Evolutionary conservation across 1,284 basidiomycete species (phyloP), one percentile per base, ranked within the genome.

Genomic region (Mycena sp.): DNA sequence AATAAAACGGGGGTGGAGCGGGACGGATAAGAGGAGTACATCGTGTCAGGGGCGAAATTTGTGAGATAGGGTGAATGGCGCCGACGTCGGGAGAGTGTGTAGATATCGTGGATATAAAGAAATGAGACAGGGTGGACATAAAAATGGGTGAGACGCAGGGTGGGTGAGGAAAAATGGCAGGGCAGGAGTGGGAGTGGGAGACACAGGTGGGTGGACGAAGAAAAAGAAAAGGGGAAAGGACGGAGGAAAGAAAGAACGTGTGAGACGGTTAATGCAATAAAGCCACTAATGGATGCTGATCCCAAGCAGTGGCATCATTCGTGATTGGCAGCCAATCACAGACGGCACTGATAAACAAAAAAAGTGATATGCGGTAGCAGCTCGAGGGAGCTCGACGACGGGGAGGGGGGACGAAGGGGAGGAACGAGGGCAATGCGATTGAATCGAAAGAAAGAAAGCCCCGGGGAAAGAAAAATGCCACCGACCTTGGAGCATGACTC

Each of bases 401-500:
- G 17, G 29, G 35, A 14, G 32, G 56, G 41, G 23, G 14, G n/a
- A 14, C 19, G 17, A 23, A 28, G 44, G n/a, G n/a, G n/a, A n/a
- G n/a, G n/a, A n/a, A n/a, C n/a, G n/a, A n/a, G n/a, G n/a, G n/a
- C n/a, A n/a, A n/a, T n/a, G n/a, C n/a, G n/a, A n/a, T n/a, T n/a
- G n/a, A n/a, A n/a, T n/a, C n/a, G n/a, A n/a, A n/a, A n/a, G 44
- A 14, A 26, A 26, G 44, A 35, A 35, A 14, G 32, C 9, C 7
- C 32, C 9, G 7, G 32, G 32, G 32, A 41, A 37, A 41, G 37
- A 25, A 37, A n/a, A 28, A 29, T 40, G 5, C 19, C 2, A 71
- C 71, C 48, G 64, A 91, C 93, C 89, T 96, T 96, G 37, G 90
- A 89, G 74, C 94, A 96, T 72, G 88, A 94, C 81, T 98, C 96